Percentiles rank a stretch among this genome's conserved stretches.
Evolutionary conservation across 2,329 filamentous ascomycete species (phyloP).

Genomic region (Sporothrix brunneoviolacea): DNA sequence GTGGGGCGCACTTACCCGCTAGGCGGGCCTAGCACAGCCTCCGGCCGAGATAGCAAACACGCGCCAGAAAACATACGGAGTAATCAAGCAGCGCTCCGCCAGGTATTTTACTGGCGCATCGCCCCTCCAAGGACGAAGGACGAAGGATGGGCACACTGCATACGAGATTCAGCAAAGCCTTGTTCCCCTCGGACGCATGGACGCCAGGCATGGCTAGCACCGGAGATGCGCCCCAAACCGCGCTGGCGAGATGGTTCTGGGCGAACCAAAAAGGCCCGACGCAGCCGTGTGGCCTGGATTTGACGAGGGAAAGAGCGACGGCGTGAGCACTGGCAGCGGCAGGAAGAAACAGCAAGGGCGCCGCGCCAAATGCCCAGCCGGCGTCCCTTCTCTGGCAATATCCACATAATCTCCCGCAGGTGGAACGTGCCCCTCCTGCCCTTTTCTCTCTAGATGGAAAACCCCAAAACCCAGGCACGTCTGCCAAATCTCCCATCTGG

Average conservation of each 20-base stretch:
- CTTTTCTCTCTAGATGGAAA: background rate
- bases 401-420: background rate
- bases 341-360: background rate
- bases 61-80: background rate
- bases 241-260: no score
- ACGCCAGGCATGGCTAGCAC: no score
- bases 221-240: no score
- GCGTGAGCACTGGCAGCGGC: no score
- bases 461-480: no score
- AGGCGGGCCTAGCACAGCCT: constrained; percentile 2
- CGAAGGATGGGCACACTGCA: no score
- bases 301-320: background rate
- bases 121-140: no score
- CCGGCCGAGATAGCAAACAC: constrained; percentile 10
- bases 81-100: background rate
- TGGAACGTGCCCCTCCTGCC: background rate
- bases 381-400: background rate
- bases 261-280: no score
- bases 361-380: background rate
- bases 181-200: no score
- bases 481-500: no score
- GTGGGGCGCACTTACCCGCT: constrained; percentile 5
- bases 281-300: background rate
- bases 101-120: background rate
- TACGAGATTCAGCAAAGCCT: no score